phyloP scores from a whole-genome alignment of 2,329 filamentous ascomycete genomes.

The Zymoseptoria tritici region DNA sequence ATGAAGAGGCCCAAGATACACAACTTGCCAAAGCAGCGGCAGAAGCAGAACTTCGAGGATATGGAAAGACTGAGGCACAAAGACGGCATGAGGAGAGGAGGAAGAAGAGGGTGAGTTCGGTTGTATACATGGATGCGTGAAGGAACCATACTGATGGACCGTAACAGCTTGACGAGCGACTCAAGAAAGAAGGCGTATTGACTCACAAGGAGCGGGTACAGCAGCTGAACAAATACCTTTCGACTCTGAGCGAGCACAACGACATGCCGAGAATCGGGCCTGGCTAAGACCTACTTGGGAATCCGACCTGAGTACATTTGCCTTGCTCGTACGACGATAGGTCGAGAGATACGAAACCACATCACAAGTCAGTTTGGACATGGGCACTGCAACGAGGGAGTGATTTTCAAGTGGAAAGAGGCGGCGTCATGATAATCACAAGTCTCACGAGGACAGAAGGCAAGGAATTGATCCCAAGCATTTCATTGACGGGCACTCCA shows the following conservation, averaged over 20 bases:
- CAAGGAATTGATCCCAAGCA: too few species aligned
- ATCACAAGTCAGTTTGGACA: too few species aligned
- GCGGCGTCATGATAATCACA: too few species aligned
- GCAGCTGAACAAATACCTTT: conserved; percentile 89
- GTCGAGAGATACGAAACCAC: too few species aligned
- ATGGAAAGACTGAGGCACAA: conserved; percentile 76
- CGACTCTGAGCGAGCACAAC: conserved; percentile 89
- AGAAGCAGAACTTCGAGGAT: conserved; percentile 19
- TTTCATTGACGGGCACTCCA: too few species aligned
- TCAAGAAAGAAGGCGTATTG: conserved; percentile 81
- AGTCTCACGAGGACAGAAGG: too few species aligned
- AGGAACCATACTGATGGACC: neutral
- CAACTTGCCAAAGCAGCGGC: conserved; percentile 15
- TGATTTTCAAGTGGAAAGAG: too few species aligned
- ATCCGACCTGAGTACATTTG: too few species aligned
- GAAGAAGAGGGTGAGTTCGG: conserved; percentile 62
- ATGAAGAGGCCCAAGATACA: conserved; percentile 23
- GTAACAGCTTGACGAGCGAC: conserved; percentile 65
- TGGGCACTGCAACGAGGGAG: too few species aligned
- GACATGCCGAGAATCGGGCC: conserved; percentile 69
- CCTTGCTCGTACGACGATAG: too few species aligned
- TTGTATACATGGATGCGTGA: neutral
- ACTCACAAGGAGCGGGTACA: conserved; percentile 93
- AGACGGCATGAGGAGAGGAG: conserved; percentile 70
- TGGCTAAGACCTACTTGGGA: conserved; percentile 38